Evolutionary conservation across 345 rosid genomes (phyloP).

Genomic region (Kernera saxatilis): DNA sequence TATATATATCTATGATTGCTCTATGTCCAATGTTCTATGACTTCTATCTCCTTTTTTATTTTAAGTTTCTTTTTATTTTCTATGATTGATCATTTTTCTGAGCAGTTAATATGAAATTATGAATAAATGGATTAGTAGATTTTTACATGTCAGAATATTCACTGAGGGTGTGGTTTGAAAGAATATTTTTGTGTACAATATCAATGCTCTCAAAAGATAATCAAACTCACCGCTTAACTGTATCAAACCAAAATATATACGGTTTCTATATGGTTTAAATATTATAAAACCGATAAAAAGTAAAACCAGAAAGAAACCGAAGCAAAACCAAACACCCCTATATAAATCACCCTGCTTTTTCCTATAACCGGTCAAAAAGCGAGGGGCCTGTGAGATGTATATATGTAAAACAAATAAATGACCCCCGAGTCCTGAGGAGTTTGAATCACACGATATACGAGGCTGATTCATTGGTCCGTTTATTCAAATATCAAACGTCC

Average conservation of each 20-base stretch:
- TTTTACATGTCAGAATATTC: neutral
- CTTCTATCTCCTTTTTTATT: neutral
- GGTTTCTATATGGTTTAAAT: too few relatives aligned
- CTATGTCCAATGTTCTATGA: neutral
- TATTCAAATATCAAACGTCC: constrained; percentile 21
- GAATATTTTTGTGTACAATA: too few relatives aligned
- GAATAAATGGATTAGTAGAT: neutral
- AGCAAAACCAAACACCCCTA: too few relatives aligned
- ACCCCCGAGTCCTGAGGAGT: neutral
- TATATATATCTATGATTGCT: neutral
- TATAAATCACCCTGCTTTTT: too few relatives aligned
- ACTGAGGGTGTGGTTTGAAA: too few relatives aligned
- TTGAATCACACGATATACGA: constrained; percentile 33
- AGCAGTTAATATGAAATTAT: neutral
- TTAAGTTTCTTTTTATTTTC: neutral
- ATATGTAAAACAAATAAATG: neutral
- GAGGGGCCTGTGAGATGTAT: neutral
- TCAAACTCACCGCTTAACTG: too few relatives aligned
- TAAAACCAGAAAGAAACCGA: too few relatives aligned
- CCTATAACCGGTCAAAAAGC: neutral
- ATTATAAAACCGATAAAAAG: too few relatives aligned
- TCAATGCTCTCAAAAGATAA: too few relatives aligned
- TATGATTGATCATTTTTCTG: neutral
- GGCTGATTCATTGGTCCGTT: constrained; percentile 19
- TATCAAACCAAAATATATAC: too few relatives aligned